Conservation (phyloP, 352 stramenopile genomes). For the Phytophthora cactorum region DNA sequence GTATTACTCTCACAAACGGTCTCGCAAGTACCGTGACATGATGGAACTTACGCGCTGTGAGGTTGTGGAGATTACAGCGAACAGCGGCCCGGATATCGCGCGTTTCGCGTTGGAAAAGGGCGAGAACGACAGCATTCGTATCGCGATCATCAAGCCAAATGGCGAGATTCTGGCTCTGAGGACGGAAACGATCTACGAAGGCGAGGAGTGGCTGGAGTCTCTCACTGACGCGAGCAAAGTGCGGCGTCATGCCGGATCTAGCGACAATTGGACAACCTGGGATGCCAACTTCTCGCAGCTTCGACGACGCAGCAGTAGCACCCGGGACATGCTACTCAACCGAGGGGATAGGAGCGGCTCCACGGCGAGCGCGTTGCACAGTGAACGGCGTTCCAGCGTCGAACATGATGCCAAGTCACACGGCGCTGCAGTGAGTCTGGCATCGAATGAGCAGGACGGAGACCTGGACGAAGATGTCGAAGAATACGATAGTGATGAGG, state of each 20-base stretch:
- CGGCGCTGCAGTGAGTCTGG: not conserved
- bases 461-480: constrained; percentile 30
- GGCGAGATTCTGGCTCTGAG: constrained; percentile 73
- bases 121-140: constrained; percentile 62
- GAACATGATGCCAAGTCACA: constrained; percentile 19
- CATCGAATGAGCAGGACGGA: constrained; percentile 22
- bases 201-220: constrained; percentile 82
- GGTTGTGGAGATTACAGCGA: constrained; percentile 70
- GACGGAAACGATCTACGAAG: constrained; percentile 84
- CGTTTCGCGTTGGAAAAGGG: constrained; percentile 64
- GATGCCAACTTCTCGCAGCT: constrained; percentile 47
- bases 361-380: constrained; percentile 24
- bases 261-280: constrained; percentile 39
- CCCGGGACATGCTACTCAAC: constrained; percentile 20
- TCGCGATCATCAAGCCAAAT: constrained; percentile 73
- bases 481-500: constrained; percentile 29
- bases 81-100: constrained; percentile 49
- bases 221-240: constrained; percentile 75
- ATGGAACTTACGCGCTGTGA: constrained; percentile 78
- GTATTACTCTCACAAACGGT: constrained; percentile 85
- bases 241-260: constrained; percentile 20
- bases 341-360: constrained; percentile 26
- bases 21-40: constrained; percentile 71
- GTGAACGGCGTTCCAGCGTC: constrained; percentile 25
- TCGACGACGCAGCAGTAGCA: constrained; percentile 44